Evolutionary conservation across 2,329 filamentous ascomycete species (phyloP).

Genomic region (Fusarium verrucosum): DNA sequence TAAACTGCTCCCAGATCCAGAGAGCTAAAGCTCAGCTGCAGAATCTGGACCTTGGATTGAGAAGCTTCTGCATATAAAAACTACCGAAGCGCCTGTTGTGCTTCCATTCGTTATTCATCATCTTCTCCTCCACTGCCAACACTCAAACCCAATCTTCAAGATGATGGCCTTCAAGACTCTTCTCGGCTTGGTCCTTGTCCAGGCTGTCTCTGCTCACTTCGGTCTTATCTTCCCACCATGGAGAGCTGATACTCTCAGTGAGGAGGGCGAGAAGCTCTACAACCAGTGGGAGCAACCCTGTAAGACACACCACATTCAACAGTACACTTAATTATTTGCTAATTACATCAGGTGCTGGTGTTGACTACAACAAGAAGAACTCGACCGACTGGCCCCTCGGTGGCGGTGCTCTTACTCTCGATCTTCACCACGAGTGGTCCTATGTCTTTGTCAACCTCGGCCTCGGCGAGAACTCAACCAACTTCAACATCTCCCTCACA

Average conservation of each 20-base stretch:
- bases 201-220: constrained; percentile 59
- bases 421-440: constrained; percentile 62
- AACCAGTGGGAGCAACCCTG: constrained; percentile 63
- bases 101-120: constrained; percentile 1
- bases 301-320: constrained; percentile 45
- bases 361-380: constrained; percentile 55
- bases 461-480: constrained; percentile 60
- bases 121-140: background rate
- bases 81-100: constrained; percentile 3
- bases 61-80: constrained; percentile 30
- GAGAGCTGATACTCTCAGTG: constrained; percentile 58
- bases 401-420: constrained; percentile 59
- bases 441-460: constrained; percentile 65
- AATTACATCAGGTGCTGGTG: constrained; percentile 55
- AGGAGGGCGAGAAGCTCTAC: constrained; percentile 52
- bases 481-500: constrained; percentile 75
- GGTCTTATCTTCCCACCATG: constrained; percentile 58
- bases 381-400: constrained; percentile 63
- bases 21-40: constrained; percentile 20
- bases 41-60: constrained; percentile 5
- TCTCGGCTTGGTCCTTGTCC: constrained; percentile 49
- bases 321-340: background rate
- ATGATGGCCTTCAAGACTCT: constrained; percentile 48
- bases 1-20: constrained; percentile 8
- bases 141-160: background rate